Evolutionary conservation across 441 rosid species (phyloP), one percentile per base, ranked within the genome.

Genomic region (Gossypium laxum): DNA sequence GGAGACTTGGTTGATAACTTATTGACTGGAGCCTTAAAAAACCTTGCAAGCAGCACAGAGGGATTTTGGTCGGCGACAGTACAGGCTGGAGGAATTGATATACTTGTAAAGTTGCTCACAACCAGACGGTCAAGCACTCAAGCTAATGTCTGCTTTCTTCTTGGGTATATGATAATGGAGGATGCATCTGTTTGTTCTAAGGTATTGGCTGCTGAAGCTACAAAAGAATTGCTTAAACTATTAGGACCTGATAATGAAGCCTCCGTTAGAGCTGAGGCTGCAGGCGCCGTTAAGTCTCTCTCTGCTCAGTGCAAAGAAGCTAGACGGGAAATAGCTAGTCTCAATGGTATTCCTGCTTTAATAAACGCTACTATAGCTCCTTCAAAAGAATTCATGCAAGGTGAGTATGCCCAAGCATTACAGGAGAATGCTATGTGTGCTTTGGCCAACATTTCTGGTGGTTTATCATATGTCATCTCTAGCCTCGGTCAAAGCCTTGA

Each of bases 381-480:
- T 26, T 96, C 98, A 1, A 96, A 96, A 86, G 98, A 96, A 84
- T 96, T 88, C 73, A 93, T 96, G 99, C 98, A 93, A 82, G 99
- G 99, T 30, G 98, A 93, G 84, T 75, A 85, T 79, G 99, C 97
- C 56, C 99, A 96, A 82, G 97, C 98, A 47, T 76, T 96, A 80
- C 98, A 96, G 82, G 98, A 93, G 87, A 83, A 96, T 82, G 98
- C 99, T 57, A 96, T 93, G 98, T 91, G 98, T 77, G 98, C 99
- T 72, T 95, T 96, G 38, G 99, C 99, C 54, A 88, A 91, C 76
- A 96, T 96, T 65, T 93, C 98, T 65, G 98, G 99, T 79, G 99
- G 98, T 73, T 86, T 96, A 79, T 91, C 99, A 8, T 90, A 81
- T 84, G 98, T 96, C 73, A 93, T 96, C 77, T 85, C 99, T 58